Base-by-base conservation (phyloP, 306 rosid species). In the Castanea crenata region DNA sequence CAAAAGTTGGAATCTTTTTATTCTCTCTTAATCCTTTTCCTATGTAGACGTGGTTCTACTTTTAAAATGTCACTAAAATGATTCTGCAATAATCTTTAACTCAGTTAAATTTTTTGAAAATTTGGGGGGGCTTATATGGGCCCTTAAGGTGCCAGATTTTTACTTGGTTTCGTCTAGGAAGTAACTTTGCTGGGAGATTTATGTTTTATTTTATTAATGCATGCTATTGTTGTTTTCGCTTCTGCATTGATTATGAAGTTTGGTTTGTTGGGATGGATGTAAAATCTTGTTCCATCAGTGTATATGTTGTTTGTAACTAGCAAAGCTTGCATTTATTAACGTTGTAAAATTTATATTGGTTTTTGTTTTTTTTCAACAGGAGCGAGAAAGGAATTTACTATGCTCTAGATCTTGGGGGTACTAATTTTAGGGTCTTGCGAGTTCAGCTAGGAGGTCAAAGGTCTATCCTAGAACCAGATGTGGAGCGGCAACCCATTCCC, bases 351-450 rank as follows among this genome's bases (percentile, higher is more conserved):
- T 14, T 58, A 49, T 71, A 29, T 52, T 51, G 69, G 46, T 46
- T 41, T 41, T 41, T 41, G 46, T 41, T 41, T 69, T 49, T 49
- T 49, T 56, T 65, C 58, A 79, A 68, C 90, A 94, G 98, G 89
- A 88, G 86, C 7, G 97, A 94, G 82, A 87, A 74, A 73, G 98
- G 97, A 86, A 90, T 92, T 68, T 91, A 86, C 78, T 94, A 92
- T 83, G 97, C 96, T 6, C 89, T 94, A 79, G 92, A 94, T 89
- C 94, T 94, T 74, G 97, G 96, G 56, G 98, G 94, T 67, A 91
- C 98, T 71, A 89, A 94, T 88, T 92, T 90, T 86, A 82, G 98
- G 93, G 97, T 91, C 76, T 81, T 89, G 83, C 89, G 97, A 68
- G 91, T 90, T 81, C 88, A 83, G 79, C 88, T 89, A 76, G 84